Conservation (phyloP, 345 rosid genomes). For the Melaleuca alternifolia region DNA sequence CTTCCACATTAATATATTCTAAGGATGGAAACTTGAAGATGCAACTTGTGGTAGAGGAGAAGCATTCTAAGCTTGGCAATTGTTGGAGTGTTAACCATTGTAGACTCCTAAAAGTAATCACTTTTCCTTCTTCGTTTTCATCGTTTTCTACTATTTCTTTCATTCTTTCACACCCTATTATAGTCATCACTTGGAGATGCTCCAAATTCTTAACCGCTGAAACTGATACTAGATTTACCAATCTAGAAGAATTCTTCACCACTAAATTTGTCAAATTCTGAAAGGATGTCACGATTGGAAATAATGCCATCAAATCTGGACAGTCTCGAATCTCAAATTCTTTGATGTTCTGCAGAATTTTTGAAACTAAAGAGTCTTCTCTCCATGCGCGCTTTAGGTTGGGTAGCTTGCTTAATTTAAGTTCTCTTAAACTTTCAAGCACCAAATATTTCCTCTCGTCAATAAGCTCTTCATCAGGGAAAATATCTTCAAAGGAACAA, state of each 20-base stretch:
- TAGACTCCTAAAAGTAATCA: neutral
- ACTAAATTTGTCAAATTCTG: rapidly evolving
- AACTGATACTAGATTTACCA: neutral
- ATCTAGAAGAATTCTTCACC: neutral
- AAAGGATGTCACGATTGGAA: rapidly evolving
- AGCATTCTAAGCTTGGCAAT: neutral
- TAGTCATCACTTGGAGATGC: rapidly evolving
- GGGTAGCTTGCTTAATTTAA: neutral
- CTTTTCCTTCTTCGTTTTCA: neutral
- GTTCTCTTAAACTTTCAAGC: neutral
- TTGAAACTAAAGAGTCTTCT: neutral
- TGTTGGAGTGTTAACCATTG: rapidly evolving
- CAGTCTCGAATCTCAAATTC: neutral
- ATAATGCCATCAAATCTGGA: rapidly evolving
- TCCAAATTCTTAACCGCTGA: neutral
- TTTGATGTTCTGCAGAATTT: neutral
- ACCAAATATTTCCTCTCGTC: rapidly evolving
- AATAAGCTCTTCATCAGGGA: rapidly evolving
- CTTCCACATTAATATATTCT: rapidly evolving
- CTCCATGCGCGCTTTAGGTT: neutral
- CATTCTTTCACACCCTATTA: neutral
- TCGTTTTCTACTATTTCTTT: rapidly evolving
- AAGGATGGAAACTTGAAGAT: rapidly evolving
- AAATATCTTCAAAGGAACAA: neutral
- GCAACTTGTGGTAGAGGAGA: neutral